phyloP scores from a whole-genome alignment of 257 asterid genomes.

The Plectranthus barbatus region DNA sequence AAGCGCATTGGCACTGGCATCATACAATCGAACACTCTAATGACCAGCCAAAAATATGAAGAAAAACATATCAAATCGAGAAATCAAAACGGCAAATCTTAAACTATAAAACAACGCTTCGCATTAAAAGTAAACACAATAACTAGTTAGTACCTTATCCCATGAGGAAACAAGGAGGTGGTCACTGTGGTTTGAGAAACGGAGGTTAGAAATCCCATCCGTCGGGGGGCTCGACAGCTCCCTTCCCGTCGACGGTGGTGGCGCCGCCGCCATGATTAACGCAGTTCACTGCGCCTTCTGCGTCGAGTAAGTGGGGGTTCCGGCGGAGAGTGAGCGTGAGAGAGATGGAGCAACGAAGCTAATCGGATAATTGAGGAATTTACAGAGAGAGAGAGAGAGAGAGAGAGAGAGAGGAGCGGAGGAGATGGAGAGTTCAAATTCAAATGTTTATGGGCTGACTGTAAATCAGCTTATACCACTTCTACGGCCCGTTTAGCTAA shows the following conservation, averaged over 20 bases:
- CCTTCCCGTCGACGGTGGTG: conserved; percentile 40
- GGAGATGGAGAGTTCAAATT: conserved; percentile 18
- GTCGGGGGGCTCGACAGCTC: conserved; percentile 59
- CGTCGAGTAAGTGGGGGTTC: background rate
- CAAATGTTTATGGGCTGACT: background rate
- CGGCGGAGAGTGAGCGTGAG: background rate
- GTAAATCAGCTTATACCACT: background rate
- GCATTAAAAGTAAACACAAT: background rate
- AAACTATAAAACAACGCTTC: background rate
- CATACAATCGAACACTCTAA: conserved; percentile 76
- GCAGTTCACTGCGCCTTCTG: background rate
- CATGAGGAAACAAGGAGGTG: conserved; percentile 81
- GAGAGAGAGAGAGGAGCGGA: background rate
- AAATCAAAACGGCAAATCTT: background rate
- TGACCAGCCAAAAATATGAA: background rate
- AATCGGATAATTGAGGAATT: background rate
- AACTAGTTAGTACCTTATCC: conserved; percentile 60
- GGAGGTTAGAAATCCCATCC: conserved; percentile 75
- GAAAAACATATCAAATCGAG: background rate
- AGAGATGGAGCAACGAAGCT: background rate
- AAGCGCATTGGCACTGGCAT: conserved; percentile 76
- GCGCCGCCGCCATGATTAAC: conserved; percentile 50
- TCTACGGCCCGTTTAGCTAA: conserved; percentile 7
- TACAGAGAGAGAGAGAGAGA: background rate
- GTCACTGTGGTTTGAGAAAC: conserved; percentile 81